Conservation (phyloP, 345 rosid species). For the Dipteronia dyeriana region DNA sequence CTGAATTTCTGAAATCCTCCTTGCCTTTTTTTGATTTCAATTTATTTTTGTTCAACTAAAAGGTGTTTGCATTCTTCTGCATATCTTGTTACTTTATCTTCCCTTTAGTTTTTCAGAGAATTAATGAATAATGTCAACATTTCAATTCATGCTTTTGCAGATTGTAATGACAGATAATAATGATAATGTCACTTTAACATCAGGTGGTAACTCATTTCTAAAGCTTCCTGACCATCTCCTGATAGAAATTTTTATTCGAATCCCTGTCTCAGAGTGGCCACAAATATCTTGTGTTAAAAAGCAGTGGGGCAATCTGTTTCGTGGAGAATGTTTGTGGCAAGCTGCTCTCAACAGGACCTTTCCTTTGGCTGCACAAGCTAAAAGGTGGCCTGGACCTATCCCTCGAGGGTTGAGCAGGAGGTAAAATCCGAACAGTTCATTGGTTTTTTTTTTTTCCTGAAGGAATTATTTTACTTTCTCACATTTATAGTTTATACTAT, state of each 20-base stretch:
- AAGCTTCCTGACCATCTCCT: conserved; percentile 81
- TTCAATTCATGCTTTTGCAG: conserved; percentile 37
- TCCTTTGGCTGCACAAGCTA: conserved; percentile 55
- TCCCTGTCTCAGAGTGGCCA: conserved; percentile 67
- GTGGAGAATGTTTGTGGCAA: conserved; percentile 82
- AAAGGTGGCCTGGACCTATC: conserved; percentile 87
- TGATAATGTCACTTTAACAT: conserved; percentile 27
- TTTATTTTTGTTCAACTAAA: background rate
- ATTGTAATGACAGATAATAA: conserved; percentile 47
- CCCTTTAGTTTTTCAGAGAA: background rate
- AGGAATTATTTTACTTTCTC: background rate
- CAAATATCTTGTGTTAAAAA: conserved; percentile 62
- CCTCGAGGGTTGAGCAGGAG: conserved; percentile 67
- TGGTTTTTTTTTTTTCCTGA: background rate
- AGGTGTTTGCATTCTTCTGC: background rate
- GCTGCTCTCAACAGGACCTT: conserved; percentile 63
- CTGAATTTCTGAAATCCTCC: background rate
- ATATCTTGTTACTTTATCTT: background rate
- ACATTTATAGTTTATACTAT: background rate
- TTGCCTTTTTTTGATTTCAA: background rate
- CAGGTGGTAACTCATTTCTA: conserved; percentile 41
- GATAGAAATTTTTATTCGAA: conserved; percentile 70
- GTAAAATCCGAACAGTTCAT: conserved; percentile 27
- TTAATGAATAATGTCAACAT: conserved; percentile 2
- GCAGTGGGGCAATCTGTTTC: conserved; percentile 72